Evolutionary conservation across 2,329 filamentous ascomycete genomes (phyloP).

Genomic region (Xylariaceae sp.): DNA sequence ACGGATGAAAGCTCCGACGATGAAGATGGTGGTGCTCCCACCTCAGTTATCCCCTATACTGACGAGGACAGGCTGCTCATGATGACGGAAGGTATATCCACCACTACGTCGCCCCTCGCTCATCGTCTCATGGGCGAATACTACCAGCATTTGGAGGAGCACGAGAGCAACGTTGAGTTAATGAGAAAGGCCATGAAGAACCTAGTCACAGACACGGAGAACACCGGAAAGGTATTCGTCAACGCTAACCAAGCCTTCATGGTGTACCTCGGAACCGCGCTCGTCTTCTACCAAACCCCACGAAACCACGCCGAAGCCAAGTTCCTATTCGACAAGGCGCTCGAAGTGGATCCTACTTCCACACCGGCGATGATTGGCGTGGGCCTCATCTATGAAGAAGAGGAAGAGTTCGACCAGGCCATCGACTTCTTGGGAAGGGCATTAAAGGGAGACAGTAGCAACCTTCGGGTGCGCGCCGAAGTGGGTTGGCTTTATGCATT

Average conservation of each 20-base stretch:
- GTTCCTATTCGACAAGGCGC: conserved; percentile 75
- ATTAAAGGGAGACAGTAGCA: conserved; percentile 65
- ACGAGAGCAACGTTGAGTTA: conserved; percentile 74
- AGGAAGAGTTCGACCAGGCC: conserved; percentile 80
- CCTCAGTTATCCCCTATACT: conserved; percentile 55
- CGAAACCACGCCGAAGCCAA: conserved; percentile 87
- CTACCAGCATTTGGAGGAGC: conserved; percentile 79
- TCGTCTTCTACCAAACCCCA: conserved; percentile 87
- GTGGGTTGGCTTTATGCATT: conserved; percentile 89
- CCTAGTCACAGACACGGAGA: conserved; percentile 55
- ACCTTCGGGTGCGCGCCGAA: conserved; percentile 78
- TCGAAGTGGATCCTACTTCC: conserved; percentile 70
- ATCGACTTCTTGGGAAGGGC: conserved; percentile 77
- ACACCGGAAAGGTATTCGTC: conserved; percentile 64
- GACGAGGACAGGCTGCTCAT: conserved; percentile 77
- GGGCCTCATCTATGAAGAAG: conserved; percentile 87
- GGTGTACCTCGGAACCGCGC: conserved; percentile 75
- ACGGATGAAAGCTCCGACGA: conserved; percentile 55
- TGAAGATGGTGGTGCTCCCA: conserved; percentile 52
- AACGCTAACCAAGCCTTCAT: conserved; percentile 72
- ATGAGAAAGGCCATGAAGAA: conserved; percentile 69
- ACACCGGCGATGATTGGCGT: conserved; percentile 83
- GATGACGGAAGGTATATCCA: conserved; percentile 70
- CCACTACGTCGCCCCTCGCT: conserved; percentile 69
- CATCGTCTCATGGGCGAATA: conserved; percentile 81